Base-by-base conservation (phyloP, 2,329 filamentous ascomycete species). In the Arthrocladium fulminans region DNA sequence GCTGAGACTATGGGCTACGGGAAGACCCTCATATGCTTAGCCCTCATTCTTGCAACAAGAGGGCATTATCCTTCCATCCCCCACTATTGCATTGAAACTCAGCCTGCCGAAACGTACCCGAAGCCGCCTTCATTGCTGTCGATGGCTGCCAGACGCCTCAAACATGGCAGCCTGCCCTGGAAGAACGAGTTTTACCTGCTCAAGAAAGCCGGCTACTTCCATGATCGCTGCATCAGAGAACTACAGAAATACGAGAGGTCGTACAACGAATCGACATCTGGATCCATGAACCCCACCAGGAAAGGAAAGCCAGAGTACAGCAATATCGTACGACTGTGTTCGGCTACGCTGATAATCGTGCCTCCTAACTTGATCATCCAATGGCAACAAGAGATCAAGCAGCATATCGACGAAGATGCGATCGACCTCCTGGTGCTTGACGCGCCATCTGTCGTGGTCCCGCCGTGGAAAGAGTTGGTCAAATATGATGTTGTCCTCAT, bases 11-110 rank as follows among this genome's bases (percentile, higher is more conserved):
- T 73, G 70, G 75, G 75, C 24, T 68, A 71, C 40, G 89, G 90
- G 0, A 97, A 96, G 68, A 96, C 90, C 0, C 67, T 96, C 22
- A 94, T 96, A 9, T 90, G 85, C 54, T 68, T 97, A 15, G 74
- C 83, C 5, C 68, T 88, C 2, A 81, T 96, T 32, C 70, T 94
- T 22, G 82, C 87, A 2, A 94, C 87, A 0, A 80, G 77, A 57
- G 72, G 81, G 25, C 76, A 89, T 52, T 76, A 81, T 9, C 77
- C 86, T 3, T 67, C 73, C 15, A 76, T 84, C 2, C 83, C 89
- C 1, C 73, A 80, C 2, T 63, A 82, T 46, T 78, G 83, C 59
- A 68, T 74, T 56, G 59, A 71, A 27, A 40, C 39, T 43, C 56
- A 66, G 34, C 49, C 69, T 60, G 40, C 66, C 58, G 55, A 70